phyloP scores from a whole-genome alignment of 306 rosid species.

The Cicer pinnatifidum region DNA sequence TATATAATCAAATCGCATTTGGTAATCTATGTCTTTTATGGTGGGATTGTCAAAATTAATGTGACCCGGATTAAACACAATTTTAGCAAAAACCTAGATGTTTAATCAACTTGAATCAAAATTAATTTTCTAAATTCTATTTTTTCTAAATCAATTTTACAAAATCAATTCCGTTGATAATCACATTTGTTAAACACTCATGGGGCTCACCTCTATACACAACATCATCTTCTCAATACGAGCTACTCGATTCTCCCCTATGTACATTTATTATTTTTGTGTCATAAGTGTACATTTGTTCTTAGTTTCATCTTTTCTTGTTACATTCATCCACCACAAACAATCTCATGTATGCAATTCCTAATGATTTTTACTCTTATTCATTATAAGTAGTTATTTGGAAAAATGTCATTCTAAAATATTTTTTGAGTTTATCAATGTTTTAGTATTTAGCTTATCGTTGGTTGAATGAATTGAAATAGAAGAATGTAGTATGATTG shows the following conservation, averaged over 20 bases:
- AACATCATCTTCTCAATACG: constrained; percentile 6
- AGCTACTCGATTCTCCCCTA: background rate
- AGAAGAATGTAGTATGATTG: constrained; percentile 27
- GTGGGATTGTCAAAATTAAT: too few species aligned
- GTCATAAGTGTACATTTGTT: too few species aligned
- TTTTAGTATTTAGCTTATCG: constrained; percentile 14
- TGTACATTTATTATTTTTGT: background rate
- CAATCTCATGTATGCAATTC: constrained; percentile 8
- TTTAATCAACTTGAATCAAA: too few species aligned
- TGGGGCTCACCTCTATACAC: background rate
- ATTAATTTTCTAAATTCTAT: background rate
- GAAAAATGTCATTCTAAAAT: constrained; percentile 9
- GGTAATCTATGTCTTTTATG: too few species aligned
- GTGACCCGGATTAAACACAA: too few species aligned
- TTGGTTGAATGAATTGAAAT: constrained; percentile 22
- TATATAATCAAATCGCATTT: too few species aligned
- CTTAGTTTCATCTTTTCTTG: background rate
- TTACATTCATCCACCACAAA: background rate
- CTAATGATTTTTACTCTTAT: constrained; percentile 23
- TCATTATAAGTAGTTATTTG: constrained; percentile 7
- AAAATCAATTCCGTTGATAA: background rate
- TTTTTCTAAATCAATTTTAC: background rate
- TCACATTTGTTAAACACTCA: background rate
- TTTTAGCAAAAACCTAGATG: too few species aligned
- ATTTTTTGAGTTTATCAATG: constrained; percentile 5